Evolutionary conservation across 345 rosid genomes (phyloP), one percentile per base, ranked within the genome.

Genomic region (Trapa bicornis): DNA sequence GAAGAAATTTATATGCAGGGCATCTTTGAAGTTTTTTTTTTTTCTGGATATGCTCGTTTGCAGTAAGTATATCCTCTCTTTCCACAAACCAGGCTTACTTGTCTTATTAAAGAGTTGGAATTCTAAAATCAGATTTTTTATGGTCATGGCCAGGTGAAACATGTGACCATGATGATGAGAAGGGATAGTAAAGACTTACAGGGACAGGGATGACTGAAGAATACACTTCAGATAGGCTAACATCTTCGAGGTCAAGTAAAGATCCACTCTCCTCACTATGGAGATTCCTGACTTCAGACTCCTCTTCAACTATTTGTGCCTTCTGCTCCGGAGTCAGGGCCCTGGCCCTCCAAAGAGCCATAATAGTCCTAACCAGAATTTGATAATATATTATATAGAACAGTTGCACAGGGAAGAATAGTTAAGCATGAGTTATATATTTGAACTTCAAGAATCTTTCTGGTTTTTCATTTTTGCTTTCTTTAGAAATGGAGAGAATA

Each of bases 301-400:
- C 95, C 81, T 89, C 96, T 87, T 94, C 95, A 67, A 86, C 84
- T 72, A 88, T 77, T 74, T 81, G 87, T 79, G 88, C 94, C 80
- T 90, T 94, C 89, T 90, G 97, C 80, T 90, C 97, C 3, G 89
- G 95, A 74, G 80, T 88, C 91, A 90, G 83, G 39, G 96, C 84
- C 76, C 91, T 84, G 64, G 96, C 96, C 79, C 87, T 90, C 95
- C 99, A 90, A 43, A 94, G 80, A 69, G 97, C 99, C 95, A 88
- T 90, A 76, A 94, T 90, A 68, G 99, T 90, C 86, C 99, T 94
- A 67, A 60, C 67, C 71, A 72, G 52, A 41, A 54, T 17, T 8
- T 50, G 29, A 22, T 22, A 14, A 32, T 33, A 58, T 35, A 10
- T 54, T 54, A 54, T 15, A 11, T 16, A n/a, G 60, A 54, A n/a